Conservation (phyloP, 352 stramenopile genomes). For the Globisporangium camurandrum region DNA sequence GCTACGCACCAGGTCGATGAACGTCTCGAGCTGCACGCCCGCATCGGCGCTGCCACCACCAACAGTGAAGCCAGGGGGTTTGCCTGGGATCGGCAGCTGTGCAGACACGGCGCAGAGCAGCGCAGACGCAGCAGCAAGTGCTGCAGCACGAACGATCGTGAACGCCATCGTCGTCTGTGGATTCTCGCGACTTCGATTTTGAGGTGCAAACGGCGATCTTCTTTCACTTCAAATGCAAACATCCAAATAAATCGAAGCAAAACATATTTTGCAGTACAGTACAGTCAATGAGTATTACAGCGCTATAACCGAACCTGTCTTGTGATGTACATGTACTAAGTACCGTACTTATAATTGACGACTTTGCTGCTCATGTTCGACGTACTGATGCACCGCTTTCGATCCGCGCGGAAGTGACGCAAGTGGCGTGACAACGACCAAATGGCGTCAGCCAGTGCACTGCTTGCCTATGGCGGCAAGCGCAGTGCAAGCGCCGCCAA, state of each 20-base stretch:
- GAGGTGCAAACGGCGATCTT: too few species aligned
- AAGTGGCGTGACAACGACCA: not conserved
- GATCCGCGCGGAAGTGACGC: too few species aligned
- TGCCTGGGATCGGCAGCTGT: constrained; percentile 55
- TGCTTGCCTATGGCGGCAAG: constrained; percentile 9
- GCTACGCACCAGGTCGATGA: constrained; percentile 60
- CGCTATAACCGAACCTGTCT: too few species aligned
- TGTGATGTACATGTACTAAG: too few species aligned
- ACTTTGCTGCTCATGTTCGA: too few species aligned
- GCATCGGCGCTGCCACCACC: constrained; percentile 40
- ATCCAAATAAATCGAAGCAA: too few species aligned
- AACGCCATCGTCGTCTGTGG: constrained; percentile 4
- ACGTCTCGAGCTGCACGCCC: constrained; percentile 74
- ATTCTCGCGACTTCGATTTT: not conserved
- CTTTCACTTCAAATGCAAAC: too few species aligned
- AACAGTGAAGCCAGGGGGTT: constrained; percentile 56
- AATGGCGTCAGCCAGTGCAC: constrained; percentile 5
- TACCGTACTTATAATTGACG: too few species aligned
- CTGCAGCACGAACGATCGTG: constrained; percentile 17
- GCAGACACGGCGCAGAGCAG: constrained; percentile 12
- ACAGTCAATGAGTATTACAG: too few species aligned
- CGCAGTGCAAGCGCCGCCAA: not conserved
- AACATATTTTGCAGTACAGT: too few species aligned
- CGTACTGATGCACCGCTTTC: too few species aligned
- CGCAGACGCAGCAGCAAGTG: constrained; percentile 7